Percentiles rank a stretch among this genome's conserved stretches.
Conservation (phyloP, 495 filamentous ascomycete genomes). For the Chaetomium tenue region DNA sequence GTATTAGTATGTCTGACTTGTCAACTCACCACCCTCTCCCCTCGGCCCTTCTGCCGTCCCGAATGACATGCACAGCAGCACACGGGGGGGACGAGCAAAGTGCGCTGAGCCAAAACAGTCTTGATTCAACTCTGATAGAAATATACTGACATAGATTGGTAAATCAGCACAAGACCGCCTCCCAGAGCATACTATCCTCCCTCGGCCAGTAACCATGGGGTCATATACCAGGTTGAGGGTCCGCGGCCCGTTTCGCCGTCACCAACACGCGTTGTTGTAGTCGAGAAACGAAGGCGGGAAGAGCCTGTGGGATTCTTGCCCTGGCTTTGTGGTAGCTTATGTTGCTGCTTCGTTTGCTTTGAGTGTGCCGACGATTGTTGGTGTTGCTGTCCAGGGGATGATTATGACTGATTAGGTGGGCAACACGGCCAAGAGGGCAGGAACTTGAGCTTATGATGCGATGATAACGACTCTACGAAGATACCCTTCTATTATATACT, state of each 20-base stretch:
- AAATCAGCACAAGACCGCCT: slow-evolving; percentile 18
- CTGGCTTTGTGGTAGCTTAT: slow-evolving; percentile 18
- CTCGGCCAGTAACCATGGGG: not conserved
- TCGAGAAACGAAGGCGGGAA: slow-evolving; percentile 17
- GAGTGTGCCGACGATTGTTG: slow-evolving; percentile 17
- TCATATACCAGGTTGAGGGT: slow-evolving; percentile 16
- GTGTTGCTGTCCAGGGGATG: slow-evolving; percentile 17
- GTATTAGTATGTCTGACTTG: slow-evolving; percentile 9
- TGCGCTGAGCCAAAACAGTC: not conserved
- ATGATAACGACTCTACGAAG: not conserved
- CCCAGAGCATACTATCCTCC: slow-evolving; percentile 2
- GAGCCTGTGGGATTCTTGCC: slow-evolving; percentile 10
- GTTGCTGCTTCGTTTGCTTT: slow-evolving; percentile 18
- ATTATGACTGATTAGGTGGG: slow-evolving; percentile 18
- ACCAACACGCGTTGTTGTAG: slow-evolving; percentile 17
- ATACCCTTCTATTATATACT: not conserved
- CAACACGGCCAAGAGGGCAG: not conserved
- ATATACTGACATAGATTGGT: not conserved
- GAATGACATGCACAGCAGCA: not conserved
- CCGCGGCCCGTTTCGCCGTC: slow-evolving; percentile 20
- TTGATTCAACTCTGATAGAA: not conserved
- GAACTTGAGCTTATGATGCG: not conserved
- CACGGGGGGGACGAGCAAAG: not conserved
- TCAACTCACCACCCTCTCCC: not conserved
- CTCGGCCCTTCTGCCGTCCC: not conserved